phyloP scores from a whole-genome alignment of 345 rosid species.

The Mallotus nudiflorus region DNA sequence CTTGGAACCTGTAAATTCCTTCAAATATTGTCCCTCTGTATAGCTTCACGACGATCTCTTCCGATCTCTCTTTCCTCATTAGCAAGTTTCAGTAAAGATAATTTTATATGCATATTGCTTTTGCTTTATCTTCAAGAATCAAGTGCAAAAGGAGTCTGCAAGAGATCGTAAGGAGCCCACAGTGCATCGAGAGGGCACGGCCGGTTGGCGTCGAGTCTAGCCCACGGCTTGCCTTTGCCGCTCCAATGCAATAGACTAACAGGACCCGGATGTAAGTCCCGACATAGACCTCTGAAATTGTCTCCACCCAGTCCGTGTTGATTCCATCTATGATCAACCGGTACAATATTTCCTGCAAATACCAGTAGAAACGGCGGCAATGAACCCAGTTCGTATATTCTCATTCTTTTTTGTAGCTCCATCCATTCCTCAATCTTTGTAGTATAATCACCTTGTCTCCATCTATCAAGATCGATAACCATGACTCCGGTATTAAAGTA shows the following conservation, averaged over 20 bases:
- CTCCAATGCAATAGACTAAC: constrained; percentile 39
- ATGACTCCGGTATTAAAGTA: constrained; percentile 89
- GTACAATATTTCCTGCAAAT: constrained; percentile 64
- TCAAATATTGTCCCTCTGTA: neutral
- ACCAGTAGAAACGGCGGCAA: constrained; percentile 75
- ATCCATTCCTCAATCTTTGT: constrained; percentile 86
- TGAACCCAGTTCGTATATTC: constrained; percentile 78
- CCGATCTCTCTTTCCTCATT: neutral
- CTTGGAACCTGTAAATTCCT: neutral
- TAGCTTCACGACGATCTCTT: neutral
- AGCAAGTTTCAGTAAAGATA: neutral
- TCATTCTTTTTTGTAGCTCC: constrained; percentile 67
- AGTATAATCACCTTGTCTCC: constrained; percentile 74
- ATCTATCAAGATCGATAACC: constrained; percentile 84
- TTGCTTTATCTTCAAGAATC: constrained; percentile 19
- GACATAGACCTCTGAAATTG: constrained; percentile 30
- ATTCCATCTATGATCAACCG: constrained; percentile 81
- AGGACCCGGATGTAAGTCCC: constrained; percentile 37
- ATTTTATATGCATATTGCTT: neutral
- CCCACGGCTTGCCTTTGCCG: constrained; percentile 42
- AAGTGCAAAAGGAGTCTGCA: constrained; percentile 37
- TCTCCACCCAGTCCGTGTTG: constrained; percentile 63
- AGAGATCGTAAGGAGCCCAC: constrained; percentile 40
- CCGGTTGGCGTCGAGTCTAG: constrained; percentile 30
- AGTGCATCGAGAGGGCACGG: constrained; percentile 38